Conservation (phyloP, 371 early-diverging fungal genomes). For the Polyrhizophydium stewartii region DNA sequence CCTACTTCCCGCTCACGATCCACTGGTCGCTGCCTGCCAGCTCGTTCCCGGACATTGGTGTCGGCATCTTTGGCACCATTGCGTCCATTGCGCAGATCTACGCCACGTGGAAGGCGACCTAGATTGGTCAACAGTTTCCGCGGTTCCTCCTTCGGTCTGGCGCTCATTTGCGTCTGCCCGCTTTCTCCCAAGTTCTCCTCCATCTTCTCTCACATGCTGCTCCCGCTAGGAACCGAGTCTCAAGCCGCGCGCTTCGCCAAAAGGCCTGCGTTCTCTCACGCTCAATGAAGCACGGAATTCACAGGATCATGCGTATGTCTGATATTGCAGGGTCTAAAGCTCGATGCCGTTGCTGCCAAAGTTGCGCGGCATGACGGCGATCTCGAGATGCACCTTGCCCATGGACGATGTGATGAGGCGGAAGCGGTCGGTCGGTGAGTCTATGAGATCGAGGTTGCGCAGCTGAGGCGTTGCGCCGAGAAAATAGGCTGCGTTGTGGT, state of each 20-base stretch:
- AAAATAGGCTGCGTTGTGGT: conserved; percentile 30
- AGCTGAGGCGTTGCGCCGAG: conserved; percentile 43
- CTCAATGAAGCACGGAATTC: too few species aligned
- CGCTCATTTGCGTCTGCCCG: too few species aligned
- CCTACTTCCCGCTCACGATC: conserved; percentile 89
- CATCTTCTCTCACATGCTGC: too few species aligned
- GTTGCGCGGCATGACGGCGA: conserved; percentile 38
- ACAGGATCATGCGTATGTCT: too few species aligned
- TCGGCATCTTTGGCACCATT: conserved; percentile 88
- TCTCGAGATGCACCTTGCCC: conserved; percentile 44
- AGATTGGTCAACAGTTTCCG: too few species aligned
- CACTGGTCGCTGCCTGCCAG: conserved; percentile 86
- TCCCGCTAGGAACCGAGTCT: too few species aligned
- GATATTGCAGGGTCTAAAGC: too few species aligned
- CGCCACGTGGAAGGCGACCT: conserved; percentile 74
- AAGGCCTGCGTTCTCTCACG: too few species aligned
- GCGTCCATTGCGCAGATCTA: conserved; percentile 84
- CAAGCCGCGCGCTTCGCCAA: too few species aligned
- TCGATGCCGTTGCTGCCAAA: conserved; percentile 41
- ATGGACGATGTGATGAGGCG: conserved; percentile 37
- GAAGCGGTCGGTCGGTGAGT: conserved; percentile 42
- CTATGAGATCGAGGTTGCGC: conserved; percentile 31
- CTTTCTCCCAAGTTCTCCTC: too few species aligned
- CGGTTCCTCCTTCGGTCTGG: too few species aligned
- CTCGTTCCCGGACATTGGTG: conserved; percentile 83